A percentile compares a stretch with the other conserved stretches of the same genome.
phyloP scores from a whole-genome alignment of 352 stramenopile genomes.

The Globisporangium nodosum region DNA sequence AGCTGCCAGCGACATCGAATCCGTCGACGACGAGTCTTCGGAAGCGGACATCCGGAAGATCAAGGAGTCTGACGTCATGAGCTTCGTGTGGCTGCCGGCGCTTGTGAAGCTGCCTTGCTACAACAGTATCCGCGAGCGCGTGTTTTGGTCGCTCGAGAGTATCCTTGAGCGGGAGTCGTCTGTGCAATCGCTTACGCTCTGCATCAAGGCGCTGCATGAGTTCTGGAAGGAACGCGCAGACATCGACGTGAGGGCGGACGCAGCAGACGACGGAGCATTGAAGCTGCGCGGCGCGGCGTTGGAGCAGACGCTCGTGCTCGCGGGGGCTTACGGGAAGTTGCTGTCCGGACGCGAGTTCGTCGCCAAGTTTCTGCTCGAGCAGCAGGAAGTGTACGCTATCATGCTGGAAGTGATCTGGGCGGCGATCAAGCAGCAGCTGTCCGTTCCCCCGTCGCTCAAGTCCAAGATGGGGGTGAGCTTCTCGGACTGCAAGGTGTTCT shows the following conservation, averaged over 20 bases:
- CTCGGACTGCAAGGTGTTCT: constrained; percentile 78
- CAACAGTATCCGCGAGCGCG: constrained; percentile 35
- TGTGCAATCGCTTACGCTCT: constrained; percentile 53
- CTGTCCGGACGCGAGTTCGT: constrained; percentile 65
- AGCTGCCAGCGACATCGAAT: constrained; percentile 16
- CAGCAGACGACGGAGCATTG: background rate
- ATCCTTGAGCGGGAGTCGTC: constrained; percentile 71
- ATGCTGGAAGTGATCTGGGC: constrained; percentile 68
- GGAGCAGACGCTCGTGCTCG: constrained; percentile 56
- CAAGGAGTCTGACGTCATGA: constrained; percentile 23
- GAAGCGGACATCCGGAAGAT: constrained; percentile 20
- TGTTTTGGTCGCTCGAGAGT: constrained; percentile 64
- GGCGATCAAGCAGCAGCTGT: constrained; percentile 60
- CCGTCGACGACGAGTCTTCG: constrained; percentile 23
- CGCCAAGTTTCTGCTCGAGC: constrained; percentile 48
- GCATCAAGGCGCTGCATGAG: constrained; percentile 57
- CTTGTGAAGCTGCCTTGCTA: constrained; percentile 69
- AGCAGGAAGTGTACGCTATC: constrained; percentile 51
- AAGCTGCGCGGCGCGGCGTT: constrained; percentile 31
- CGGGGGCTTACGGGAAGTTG: constrained; percentile 59
- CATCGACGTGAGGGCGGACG: constrained; percentile 1
- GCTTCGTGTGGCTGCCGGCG: constrained; percentile 65
- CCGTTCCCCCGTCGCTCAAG: constrained; percentile 45
- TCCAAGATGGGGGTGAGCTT: constrained; percentile 46
- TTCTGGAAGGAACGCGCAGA: constrained; percentile 46